Conservation (phyloP, 2,329 filamentous ascomycete genomes). For the Orbilia blumenaviensis region DNA sequence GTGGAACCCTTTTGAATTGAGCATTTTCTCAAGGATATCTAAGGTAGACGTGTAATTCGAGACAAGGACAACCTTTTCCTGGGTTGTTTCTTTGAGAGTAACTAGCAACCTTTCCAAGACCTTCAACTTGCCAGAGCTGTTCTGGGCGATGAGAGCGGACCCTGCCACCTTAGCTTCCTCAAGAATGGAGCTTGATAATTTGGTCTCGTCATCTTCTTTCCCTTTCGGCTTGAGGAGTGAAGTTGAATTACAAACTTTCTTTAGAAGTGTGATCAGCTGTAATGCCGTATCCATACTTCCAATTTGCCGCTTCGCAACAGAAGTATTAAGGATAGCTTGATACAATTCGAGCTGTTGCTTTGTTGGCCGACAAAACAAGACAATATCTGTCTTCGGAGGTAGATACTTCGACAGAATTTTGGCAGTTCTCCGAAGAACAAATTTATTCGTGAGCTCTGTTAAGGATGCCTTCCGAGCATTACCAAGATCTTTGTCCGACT, state of each 20-base stretch:
- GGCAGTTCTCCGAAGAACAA: slow-evolving; percentile 73
- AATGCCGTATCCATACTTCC: slow-evolving; percentile 71
- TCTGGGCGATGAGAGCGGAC: slow-evolving; percentile 61
- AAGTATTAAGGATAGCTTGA: slow-evolving; percentile 71
- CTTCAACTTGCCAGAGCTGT: slow-evolving; percentile 68
- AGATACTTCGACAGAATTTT: slow-evolving; percentile 74
- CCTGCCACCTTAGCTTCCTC: slow-evolving; percentile 49
- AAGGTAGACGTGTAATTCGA: slow-evolving; percentile 79
- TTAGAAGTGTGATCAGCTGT: slow-evolving; percentile 75
- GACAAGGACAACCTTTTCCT: slow-evolving; percentile 78
- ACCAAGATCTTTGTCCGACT: slow-evolving; percentile 71
- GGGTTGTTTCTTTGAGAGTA: slow-evolving; percentile 69
- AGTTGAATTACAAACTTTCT: slow-evolving; percentile 78
- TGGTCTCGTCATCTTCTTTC: slow-evolving; percentile 62
- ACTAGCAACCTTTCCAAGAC: slow-evolving; percentile 73
- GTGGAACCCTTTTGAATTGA: slow-evolving; percentile 69
- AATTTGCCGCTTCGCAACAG: slow-evolving; percentile 70
- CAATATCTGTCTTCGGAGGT: slow-evolving; percentile 73
- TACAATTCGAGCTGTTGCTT: slow-evolving; percentile 70
- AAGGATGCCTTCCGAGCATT: slow-evolving; percentile 71
- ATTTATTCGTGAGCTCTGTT: slow-evolving; percentile 69
- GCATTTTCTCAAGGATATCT: slow-evolving; percentile 71
- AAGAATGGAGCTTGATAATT: slow-evolving; percentile 64
- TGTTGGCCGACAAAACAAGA: slow-evolving; percentile 73
- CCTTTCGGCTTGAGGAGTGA: slow-evolving; percentile 67